Percentiles rank a stretch among this genome's conserved stretches.
Evolutionary conservation across 1,284 basidiomycete species (phyloP).

Genomic region (Mycosarcoma mackinlayi): DNA sequence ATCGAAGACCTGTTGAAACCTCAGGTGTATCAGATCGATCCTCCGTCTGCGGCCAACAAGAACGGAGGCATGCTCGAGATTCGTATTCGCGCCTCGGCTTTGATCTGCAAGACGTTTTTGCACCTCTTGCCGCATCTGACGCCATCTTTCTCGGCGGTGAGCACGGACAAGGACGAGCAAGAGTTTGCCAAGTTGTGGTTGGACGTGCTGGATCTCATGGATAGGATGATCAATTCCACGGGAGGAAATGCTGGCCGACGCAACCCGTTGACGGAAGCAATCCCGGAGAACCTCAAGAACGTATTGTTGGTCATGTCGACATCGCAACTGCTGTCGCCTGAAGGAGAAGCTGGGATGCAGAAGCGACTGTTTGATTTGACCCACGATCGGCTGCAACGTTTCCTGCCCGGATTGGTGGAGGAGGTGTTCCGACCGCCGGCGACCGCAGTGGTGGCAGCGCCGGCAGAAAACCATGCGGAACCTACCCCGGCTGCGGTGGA

Average conservation of each 20-base stretch:
- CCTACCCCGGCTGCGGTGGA: no score
- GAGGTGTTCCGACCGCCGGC: constrained; percentile 42
- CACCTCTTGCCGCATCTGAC: constrained; percentile 83
- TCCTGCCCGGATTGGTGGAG: constrained; percentile 57
- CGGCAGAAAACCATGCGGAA: no score
- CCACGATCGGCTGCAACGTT: constrained; percentile 42
- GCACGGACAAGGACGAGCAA: constrained; percentile 68
- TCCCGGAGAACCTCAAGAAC: constrained; percentile 96
- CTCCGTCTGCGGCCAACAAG: constrained; percentile 67
- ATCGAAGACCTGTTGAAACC: constrained; percentile 90
- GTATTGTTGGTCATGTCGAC: constrained; percentile 96
- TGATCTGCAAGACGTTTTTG: constrained; percentile 95
- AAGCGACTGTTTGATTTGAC: constrained; percentile 49
- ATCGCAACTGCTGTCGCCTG: constrained; percentile 75
- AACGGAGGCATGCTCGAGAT: constrained; percentile 84
- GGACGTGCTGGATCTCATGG: constrained; percentile 88
- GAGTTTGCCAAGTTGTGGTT: constrained; percentile 87
- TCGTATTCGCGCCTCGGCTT: constrained; percentile 82
- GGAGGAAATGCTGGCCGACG: constrained; percentile 35
- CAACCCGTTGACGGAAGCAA: constrained; percentile 77
- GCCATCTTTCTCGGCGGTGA: constrained; percentile 68
- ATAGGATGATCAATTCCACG: constrained; percentile 82
- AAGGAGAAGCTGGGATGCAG: constrained; percentile 15
- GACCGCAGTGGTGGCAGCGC: neutral
- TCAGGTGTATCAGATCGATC: constrained; percentile 81